Base-by-base conservation (phyloP, 345 rosid species). In the Euphorbia pulcherrima region DNA sequence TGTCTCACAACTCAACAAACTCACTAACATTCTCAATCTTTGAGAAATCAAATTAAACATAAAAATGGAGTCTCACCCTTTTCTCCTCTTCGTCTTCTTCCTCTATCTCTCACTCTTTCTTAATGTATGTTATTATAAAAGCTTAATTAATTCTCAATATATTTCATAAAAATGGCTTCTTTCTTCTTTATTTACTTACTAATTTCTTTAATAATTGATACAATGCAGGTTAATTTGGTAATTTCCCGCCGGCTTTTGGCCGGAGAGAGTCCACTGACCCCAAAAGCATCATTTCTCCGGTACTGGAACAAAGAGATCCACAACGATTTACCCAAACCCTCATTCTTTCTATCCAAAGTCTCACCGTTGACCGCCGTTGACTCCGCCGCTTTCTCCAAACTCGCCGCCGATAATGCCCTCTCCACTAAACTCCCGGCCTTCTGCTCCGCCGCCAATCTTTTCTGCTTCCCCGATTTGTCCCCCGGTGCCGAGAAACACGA, bases 291-390 rank as follows among this genome's bases (percentile, higher is more conserved):
- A 9, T 71, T 93, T 33, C 74, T 86, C 66, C 96, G 98, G 65
- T 87, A 90, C 84, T 93, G 97, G 98, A 88, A 87, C 78, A 87
- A 87, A 62, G 84, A 81, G 82, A 81, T 93, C 86, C 78, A 57
- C 21, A 74, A 21, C 72, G 60, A 77, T 40, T 73, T 75, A 40
- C 75, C 87, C 21, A 79, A 78, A 58, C 82, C 94, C 37, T 60
- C 61, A 30, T 86, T 93, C 69, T 75, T 93, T 33, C 78, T 93
- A 56, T 86, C 98, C 24, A 93, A 89, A 60, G 96, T 87, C 0
- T 93, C 98, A 0, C 97, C 97, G 8, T 51, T 90, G 3, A 86
- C 59, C 57, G 85, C 88, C 29, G 86, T 86, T 4, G 87, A 88
- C 27, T 80, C 90, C 2, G 90, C 90, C 6, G 70, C 79, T 58